These are phyloP conservation scores for Fusarium acutatum DNA, from an alignment of 2,329 filamentous ascomycete genomes.

Conservation along the genomic window DNA sequence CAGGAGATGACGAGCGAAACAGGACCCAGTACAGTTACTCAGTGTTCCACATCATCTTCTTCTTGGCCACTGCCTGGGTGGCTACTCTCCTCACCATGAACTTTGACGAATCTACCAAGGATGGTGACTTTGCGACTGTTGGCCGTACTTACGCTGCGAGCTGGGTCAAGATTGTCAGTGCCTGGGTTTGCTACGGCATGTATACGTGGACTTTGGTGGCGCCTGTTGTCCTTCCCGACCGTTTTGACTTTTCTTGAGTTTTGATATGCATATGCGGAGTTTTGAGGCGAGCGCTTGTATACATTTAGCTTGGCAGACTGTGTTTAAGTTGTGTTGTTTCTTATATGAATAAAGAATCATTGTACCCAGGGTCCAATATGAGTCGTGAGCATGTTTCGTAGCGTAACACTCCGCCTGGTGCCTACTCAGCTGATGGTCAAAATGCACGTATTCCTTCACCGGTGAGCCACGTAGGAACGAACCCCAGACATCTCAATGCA, in stretches of 20 bases:
- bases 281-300: constrained; percentile 22
- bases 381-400: background rate
- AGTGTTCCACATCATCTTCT: constrained; percentile 97
- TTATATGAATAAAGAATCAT: constrained; percentile 7
- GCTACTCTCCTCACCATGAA: constrained; percentile 86
- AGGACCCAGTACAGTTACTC: constrained; percentile 96
- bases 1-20: constrained; percentile 86
- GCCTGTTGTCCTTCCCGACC: constrained; percentile 83
- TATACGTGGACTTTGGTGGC: constrained; percentile 94
- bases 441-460: constrained; percentile 8
- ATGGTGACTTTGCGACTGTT: constrained; percentile 85
- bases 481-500: constrained; percentile 16
- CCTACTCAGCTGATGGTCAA: constrained; percentile 9
- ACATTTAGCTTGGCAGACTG: constrained; percentile 9
- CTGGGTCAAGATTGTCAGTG: constrained; percentile 98
- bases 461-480: constrained; percentile 11
- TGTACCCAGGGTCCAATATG: background rate
- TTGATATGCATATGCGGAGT: constrained; percentile 25
- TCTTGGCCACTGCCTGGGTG: constrained; percentile 95
- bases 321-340: background rate
- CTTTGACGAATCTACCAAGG: constrained; percentile 69
- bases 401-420: background rate
- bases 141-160: constrained; percentile 96
- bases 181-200: constrained; percentile 95
- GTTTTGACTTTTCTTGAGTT: constrained; percentile 71